Base-by-base conservation (phyloP, 2,329 filamentous ascomycete genomes). In the Neocatenulostroma microsporum region DNA sequence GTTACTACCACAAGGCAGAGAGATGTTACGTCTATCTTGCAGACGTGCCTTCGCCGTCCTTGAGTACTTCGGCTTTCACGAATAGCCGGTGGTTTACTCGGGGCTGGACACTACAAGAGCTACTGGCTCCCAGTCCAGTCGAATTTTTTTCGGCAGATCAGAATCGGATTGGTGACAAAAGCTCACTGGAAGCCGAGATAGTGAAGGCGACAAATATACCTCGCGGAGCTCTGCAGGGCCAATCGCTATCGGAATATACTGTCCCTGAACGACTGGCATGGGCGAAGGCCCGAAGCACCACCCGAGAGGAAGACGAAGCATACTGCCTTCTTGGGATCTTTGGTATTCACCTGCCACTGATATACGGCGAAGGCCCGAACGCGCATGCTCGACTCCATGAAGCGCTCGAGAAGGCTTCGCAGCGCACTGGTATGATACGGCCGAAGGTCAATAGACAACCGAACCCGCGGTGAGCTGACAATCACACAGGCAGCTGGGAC, bases 1-100 rank as follows among this genome's bases (percentile, higher is more conserved):
- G 34, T 9, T 54, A 45, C 45, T 54, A 54, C 36, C 21, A 31
- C 13, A 24, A 39, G 10, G 36, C 45, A 2, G 31, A 13, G 3
- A 34, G 28, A 15, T 50, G 45, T 27, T 51, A 44, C 26, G 45
- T 45, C 5, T 47, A 46, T 20, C 30, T 51, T 3, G 10, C 34
- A 2, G 48, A 51, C 30, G 39, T 48, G 3, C 24, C 34, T 12
- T 8, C 21, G 10, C 4, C 20, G 5, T 10, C 17, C 14, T 9
- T 7, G 19, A 17, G 30, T 33, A 15, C 34, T 15, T 6, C 8
- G 20, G 15, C 12, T 10, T 45, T 45, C 24, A 20, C n/a, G 10
- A 14, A 12, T 6, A 46, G 43, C 32, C 12, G 19, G 20, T 46
- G 40, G 43, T 41, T 44, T 28, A 36, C 28, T 11, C 36, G 43